Base-by-base conservation (phyloP, 2,329 filamentous ascomycete species). In the Cercospora sp. region DNA sequence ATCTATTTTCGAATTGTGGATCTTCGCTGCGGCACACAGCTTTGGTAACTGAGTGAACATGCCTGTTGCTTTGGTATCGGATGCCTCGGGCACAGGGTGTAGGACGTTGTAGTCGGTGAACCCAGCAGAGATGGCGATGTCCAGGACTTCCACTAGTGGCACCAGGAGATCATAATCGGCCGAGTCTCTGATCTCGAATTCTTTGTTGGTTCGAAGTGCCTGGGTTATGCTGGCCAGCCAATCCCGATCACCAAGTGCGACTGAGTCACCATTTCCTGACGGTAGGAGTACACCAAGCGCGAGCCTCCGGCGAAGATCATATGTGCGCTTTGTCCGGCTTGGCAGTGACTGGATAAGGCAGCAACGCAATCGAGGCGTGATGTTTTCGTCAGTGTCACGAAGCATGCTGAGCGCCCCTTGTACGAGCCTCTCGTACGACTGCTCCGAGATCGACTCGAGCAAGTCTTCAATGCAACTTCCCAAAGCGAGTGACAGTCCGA, bases 1-100 rank as follows among this genome's bases (percentile, higher is more conserved):
- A 78, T 97, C 93, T 36, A 97, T 83, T 10, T 88, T 83, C 5
- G 81, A 78, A 75, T 97, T 92, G 82, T 94, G 97, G 3, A 80
- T 77, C 2, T 72, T 78, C 58, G 85, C 82, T 12, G 80, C 81
- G 51, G 75, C 71, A 9, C 63, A 60, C 9, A 40, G 69, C 40
- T 42, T 63, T 3, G 65, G 57, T 2, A 61, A 42, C 53, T 68
- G 63, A 12, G 77, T 13, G 42, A 68, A 71, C 16, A 69, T 30
- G 30, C 26, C 53, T 30, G 40, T n/a, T 10, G 26, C 13, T 28
- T 26, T 58, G 48, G 48, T 55, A 36, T 64, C 33, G 23, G 28
- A 13, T 20, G 31, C 20, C 6, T n/a, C 33, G 51, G 48, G 55
- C 33, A 69, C 57, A 61, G 61, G 58, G 58, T 60, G 60, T 3